Evolutionary conservation across 2,329 filamentous ascomycete species (phyloP).

Genomic region (Xylaria sp.): DNA sequence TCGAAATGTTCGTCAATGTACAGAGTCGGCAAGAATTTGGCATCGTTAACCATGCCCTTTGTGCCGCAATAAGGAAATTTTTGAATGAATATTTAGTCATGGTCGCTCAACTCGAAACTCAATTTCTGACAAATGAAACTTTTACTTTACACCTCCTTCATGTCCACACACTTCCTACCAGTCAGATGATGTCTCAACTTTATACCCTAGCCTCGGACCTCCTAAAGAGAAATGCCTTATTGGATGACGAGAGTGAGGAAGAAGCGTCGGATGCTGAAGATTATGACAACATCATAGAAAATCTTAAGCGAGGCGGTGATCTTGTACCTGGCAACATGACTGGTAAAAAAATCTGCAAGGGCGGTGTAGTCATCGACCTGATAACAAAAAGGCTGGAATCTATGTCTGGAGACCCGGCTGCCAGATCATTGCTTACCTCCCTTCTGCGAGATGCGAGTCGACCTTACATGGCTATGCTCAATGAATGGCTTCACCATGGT

Average conservation of each 20-base stretch:
- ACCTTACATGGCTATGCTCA: conserved; percentile 98
- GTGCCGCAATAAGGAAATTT: conserved; percentile 91
- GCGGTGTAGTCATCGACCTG: conserved; percentile 91
- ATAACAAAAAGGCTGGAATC: conserved; percentile 86
- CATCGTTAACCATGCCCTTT: conserved; percentile 93
- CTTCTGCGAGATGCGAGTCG: conserved; percentile 87
- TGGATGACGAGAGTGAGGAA: conserved; percentile 81
- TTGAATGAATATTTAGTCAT: conserved; percentile 94
- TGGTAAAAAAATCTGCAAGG: conserved; percentile 93
- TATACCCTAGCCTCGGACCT: conserved; percentile 90
- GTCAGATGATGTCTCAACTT: conserved; percentile 90
- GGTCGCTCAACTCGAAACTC: conserved; percentile 91
- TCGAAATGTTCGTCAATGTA: conserved; percentile 93
- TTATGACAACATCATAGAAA: conserved; percentile 92
- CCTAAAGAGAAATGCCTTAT: conserved; percentile 84
- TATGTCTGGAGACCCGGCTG: conserved; percentile 93
- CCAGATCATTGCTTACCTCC: conserved; percentile 81
- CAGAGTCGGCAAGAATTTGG: conserved; percentile 94
- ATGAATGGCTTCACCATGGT: conserved; percentile 97
- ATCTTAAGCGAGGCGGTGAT: conserved; percentile 86
- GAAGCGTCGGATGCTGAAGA: conserved; percentile 79
- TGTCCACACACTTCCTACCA: conserved; percentile 88
- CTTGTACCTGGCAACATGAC: conserved; percentile 81
- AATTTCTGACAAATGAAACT: conserved; percentile 85
- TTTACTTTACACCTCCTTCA: conserved; percentile 96